phyloP scores from a whole-genome alignment of 805 yeast genomes.

The Saccharomyces kudriavzevii region DNA sequence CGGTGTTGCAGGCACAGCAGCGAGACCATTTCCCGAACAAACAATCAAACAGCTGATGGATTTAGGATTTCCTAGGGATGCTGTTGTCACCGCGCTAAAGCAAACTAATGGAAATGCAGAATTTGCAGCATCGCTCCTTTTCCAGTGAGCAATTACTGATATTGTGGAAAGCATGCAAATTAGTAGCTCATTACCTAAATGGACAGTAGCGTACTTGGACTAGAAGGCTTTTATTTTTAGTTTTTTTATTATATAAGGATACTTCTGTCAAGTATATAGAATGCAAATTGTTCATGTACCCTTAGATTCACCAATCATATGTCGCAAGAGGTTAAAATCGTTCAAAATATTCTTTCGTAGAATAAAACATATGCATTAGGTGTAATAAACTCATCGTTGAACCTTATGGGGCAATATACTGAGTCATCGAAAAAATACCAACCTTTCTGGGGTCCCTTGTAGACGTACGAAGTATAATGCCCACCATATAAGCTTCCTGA shows the following conservation, averaged over 20 bases:
- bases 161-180: not conserved
- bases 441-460: slow-evolving; percentile 48
- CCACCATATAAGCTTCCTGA: slow-evolving; percentile 77
- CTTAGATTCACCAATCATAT: not conserved
- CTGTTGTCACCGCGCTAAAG: slow-evolving; percentile 57
- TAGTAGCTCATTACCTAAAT: not conserved
- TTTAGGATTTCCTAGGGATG: slow-evolving; percentile 62
- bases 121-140: slow-evolving; percentile 73
- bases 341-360: slow-evolving; percentile 35
- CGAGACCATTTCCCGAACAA: slow-evolving; percentile 28
- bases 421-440: slow-evolving; percentile 86
- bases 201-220: not conserved
- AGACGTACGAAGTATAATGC: slow-evolving; percentile 77
- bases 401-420: slow-evolving; percentile 45
- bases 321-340: slow-evolving; percentile 25
- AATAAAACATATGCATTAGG: slow-evolving; percentile 78
- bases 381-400: slow-evolving; percentile 48
- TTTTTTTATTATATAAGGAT: not conserved
- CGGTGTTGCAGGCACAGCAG: slow-evolving; percentile 7
- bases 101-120: slow-evolving; percentile 73
- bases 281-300: not conserved
- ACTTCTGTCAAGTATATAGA: not conserved
- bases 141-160: slow-evolving; percentile 25
- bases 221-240: not conserved
- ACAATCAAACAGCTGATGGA: slow-evolving; percentile 42